Conservation (phyloP, 106 monocot genomes). For the Allium cepa region DNA sequence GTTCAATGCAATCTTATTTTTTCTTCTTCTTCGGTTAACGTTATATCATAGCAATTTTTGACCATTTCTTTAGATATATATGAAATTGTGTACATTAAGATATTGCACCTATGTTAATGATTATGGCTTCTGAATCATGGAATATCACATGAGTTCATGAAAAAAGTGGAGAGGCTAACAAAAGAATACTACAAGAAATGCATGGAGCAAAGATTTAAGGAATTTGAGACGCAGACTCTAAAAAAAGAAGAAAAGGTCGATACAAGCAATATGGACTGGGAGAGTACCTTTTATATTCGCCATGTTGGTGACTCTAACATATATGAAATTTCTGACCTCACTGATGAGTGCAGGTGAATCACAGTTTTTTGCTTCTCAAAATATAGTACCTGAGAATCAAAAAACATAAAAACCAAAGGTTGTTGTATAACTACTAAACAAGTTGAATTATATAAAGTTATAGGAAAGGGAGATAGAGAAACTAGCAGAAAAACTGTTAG, state of each 20-base stretch:
- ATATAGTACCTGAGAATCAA: neutral
- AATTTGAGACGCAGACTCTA: slow-evolving; percentile 35
- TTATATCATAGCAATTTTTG: neutral
- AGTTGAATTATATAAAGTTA: neutral
- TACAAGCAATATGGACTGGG: slow-evolving; percentile 59
- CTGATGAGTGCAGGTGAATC: slow-evolving; percentile 19
- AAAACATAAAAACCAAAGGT: neutral
- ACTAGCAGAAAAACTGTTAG: slow-evolving; percentile 54
- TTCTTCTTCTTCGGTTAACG: neutral
- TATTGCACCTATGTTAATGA: neutral
- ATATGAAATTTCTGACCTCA: slow-evolving; percentile 33
- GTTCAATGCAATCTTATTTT: neutral
- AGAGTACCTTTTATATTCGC: slow-evolving; percentile 68
- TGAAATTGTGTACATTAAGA: neutral
- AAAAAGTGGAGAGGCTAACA: slow-evolving; percentile 47
- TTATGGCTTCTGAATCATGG: slow-evolving; percentile 72
- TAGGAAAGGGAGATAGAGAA: slow-evolving; percentile 40
- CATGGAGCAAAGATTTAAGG: slow-evolving; percentile 46
- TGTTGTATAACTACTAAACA: neutral
- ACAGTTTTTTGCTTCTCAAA: neutral
- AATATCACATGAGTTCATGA: slow-evolving; percentile 51
- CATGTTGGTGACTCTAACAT: slow-evolving; percentile 55
- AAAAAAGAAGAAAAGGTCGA: slow-evolving; percentile 16
- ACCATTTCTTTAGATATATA: neutral
- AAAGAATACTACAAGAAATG: slow-evolving; percentile 46